Conservation (phyloP, 2,329 filamentous ascomycete genomes). For the Leptosphaerulina australis region DNA sequence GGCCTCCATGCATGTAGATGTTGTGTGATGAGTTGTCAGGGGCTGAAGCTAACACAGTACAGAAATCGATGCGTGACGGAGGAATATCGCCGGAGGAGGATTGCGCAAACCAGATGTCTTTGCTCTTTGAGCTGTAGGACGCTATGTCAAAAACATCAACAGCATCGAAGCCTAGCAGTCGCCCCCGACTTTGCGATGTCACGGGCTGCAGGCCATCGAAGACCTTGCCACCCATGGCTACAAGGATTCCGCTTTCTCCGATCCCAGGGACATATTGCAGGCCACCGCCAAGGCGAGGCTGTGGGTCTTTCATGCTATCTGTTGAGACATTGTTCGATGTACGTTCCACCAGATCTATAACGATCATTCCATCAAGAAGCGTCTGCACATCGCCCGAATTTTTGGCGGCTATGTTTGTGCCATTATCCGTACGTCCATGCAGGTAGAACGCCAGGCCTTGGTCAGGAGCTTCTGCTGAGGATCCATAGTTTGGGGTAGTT, state of each 20-base stretch:
- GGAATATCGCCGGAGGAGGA: conserved; percentile 52
- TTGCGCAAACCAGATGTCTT: conserved; percentile 53
- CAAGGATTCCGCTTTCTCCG: conserved; percentile 46
- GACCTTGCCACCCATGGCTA: conserved; percentile 46
- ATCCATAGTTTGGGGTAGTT: conserved; percentile 40
- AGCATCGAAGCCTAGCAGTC: conserved; percentile 38
- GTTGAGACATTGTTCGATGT: conserved; percentile 49
- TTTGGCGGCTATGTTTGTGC: conserved; percentile 27
- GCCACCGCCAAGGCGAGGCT: conserved; percentile 44
- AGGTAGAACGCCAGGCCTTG: conserved; percentile 48
- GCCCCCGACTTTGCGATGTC: conserved; percentile 20
- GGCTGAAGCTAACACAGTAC: conserved; percentile 50
- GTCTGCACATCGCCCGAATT: conserved; percentile 21
- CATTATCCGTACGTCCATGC: conserved; percentile 46
- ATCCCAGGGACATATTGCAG: conserved; percentile 46
- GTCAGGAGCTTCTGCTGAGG: conserved; percentile 45
- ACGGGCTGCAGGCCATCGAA: conserved; percentile 13
- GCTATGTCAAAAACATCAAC: conserved; percentile 52
- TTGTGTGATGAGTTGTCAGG: conserved; percentile 55
- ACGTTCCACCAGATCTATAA: conserved; percentile 46
- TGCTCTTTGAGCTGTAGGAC: conserved; percentile 31
- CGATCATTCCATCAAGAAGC: conserved; percentile 47
- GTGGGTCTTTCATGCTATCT: conserved; percentile 29
- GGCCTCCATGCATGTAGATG: conserved; percentile 57
- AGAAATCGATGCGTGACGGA: conserved; percentile 53